Conservation (phyloP, 768 basidiomycete species). For the Tulasnella sp. region DNA sequence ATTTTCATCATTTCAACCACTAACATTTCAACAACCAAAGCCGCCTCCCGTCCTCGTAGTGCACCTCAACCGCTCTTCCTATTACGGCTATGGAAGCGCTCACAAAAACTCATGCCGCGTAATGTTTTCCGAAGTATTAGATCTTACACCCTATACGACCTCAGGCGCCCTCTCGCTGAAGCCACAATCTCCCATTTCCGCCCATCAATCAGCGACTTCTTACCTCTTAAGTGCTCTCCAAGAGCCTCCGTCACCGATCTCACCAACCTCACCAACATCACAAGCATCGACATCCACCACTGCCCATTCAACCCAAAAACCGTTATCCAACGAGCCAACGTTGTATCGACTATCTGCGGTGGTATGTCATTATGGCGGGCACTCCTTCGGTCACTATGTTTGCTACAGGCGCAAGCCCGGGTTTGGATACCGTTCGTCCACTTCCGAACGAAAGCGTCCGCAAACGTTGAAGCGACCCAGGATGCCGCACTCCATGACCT, state of each 20-base stretch:
- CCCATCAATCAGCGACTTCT: conserved; percentile 32
- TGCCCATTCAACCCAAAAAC: not conserved
- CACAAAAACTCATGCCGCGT: conserved; percentile 78
- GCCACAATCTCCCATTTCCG: conserved; percentile 62
- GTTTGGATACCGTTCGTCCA: too few relatives aligned
- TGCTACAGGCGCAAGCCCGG: conserved; percentile 79
- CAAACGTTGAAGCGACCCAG: not conserved
- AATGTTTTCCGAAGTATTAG: conserved; percentile 75
- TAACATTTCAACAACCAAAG: conserved; percentile 28
- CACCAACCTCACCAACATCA: conserved; percentile 37
- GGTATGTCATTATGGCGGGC: conserved; percentile 88
- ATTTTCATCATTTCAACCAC: not conserved
- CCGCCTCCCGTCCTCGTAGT: conserved; percentile 79
- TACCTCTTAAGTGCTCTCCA: conserved; percentile 24
- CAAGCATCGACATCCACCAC: too few relatives aligned
- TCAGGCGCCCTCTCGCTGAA: conserved; percentile 61
- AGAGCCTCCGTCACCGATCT: conserved; percentile 44
- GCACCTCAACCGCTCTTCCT: conserved; percentile 86
- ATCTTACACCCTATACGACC: conserved; percentile 81
- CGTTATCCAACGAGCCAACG: conserved; percentile 28
- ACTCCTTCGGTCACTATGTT: conserved; percentile 91
- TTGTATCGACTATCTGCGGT: conserved; percentile 77
- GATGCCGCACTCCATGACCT: conserved; percentile 23
- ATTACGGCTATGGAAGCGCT: conserved; percentile 55
- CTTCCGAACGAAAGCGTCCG: not conserved